These are phyloP conservation scores for Silene coronaria DNA, from an alignment of 179 eudicot species.

Conservation along the genomic window DNA sequence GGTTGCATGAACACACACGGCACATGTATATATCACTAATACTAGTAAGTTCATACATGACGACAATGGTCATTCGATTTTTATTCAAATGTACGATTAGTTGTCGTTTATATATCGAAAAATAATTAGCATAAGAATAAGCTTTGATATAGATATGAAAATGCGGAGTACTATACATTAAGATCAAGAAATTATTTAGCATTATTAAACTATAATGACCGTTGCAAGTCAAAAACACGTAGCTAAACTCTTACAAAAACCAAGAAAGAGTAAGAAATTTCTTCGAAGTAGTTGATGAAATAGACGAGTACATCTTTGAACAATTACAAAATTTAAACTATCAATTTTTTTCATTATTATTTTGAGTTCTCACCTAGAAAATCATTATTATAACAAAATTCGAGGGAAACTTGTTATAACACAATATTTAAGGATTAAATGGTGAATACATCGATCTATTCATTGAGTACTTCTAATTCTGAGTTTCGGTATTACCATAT, in stretches of 20 bases:
- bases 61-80: neutral
- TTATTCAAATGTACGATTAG: neutral
- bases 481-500: no score
- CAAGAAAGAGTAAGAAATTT: slow-evolving; percentile 16
- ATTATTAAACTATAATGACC: slow-evolving; percentile 9
- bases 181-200: slow-evolving; percentile 1
- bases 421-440: neutral
- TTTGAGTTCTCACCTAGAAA: no score
- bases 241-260: neutral
- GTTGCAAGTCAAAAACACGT: slow-evolving; percentile 15
- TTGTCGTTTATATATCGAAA: neutral
- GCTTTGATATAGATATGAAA: neutral
- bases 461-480: no score
- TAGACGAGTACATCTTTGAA: neutral
- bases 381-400: no score
- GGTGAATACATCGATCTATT: no score
- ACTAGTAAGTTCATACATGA: no score
- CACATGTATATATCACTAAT: no score
- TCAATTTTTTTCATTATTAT: no score
- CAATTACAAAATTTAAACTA: neutral
- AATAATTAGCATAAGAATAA: neutral
- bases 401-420: neutral
- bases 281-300: slow-evolving; percentile 15
- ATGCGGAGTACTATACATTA: neutral
- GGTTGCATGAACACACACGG: neutral